Evolutionary conservation across 1,284 basidiomycete species (phyloP).

Genomic region (Exsudoporus floridanus): DNA sequence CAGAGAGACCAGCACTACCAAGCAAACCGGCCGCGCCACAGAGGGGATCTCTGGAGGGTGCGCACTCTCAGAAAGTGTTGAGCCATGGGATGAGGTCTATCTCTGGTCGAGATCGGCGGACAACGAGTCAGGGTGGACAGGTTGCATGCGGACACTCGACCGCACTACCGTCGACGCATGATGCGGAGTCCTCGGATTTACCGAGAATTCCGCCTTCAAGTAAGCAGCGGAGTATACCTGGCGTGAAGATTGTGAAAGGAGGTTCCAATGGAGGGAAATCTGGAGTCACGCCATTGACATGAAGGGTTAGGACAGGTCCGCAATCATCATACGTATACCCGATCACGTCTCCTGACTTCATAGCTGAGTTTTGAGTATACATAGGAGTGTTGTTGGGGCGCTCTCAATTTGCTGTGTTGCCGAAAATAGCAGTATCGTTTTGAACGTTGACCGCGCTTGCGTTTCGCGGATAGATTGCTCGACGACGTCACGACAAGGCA

Average conservation of each 20-base stretch:
- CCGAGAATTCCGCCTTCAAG: conserved; percentile 10
- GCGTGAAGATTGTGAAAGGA: conserved; percentile 35
- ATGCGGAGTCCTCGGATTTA: conserved; percentile 18
- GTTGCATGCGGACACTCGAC: not conserved
- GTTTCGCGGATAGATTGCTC: not conserved
- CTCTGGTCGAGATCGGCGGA: not conserved
- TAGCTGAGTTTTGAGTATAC: conserved; percentile 8
- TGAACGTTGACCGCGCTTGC: conserved; percentile 4
- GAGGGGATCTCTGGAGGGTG: not conserved
- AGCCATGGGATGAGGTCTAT: not conserved
- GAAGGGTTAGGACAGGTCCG: conserved; percentile 8
- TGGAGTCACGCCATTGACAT: conserved; percentile 7
- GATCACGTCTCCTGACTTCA: conserved; percentile 4
- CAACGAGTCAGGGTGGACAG: conserved; percentile 2
- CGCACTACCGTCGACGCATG: conserved; percentile 1
- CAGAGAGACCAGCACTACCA: conserved; percentile 25
- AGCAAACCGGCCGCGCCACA: conserved; percentile 20
- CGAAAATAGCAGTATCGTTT: conserved; percentile 3
- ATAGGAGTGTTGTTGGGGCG: not conserved
- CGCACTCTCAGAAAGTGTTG: conserved; percentile 1
- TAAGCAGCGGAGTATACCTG: conserved; percentile 34
- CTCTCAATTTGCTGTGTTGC: conserved; percentile 3
- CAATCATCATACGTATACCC: not conserved
- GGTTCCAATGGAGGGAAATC: conserved; percentile 13
- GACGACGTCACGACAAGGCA: not conserved